Base-by-base conservation (phyloP, 2,329 filamentous ascomycete species). In the Exophiala viscosa region DNA sequence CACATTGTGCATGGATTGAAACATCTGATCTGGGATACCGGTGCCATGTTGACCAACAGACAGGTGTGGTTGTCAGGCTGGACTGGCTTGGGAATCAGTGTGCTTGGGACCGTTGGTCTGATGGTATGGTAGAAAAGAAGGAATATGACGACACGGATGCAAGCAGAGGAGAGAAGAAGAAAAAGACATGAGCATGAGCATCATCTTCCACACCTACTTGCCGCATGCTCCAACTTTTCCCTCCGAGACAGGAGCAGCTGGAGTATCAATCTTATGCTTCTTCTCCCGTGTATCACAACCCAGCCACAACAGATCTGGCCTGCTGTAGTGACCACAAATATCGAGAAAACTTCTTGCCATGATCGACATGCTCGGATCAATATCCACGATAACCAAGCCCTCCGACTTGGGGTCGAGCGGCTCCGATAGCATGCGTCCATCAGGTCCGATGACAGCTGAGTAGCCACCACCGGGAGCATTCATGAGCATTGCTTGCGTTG, bases 1-100 rank as follows among this genome's bases (percentile, higher is more conserved):
- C 85, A 88, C 69, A 70, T 67, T 58, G 73, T 85, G 63, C 87
- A 87, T 66, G 85, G 85, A 10, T 28, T 87, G 18, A 80, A 85
- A 66, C 85, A 88, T 79, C 74, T 88, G 75, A 66, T 76, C 13
- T 88, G 85, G 85, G 85, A 88, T 74, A 70, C 79, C 35, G 83
- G 82, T 45, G 73, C 73, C 62, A 75, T 77, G 52, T 78, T 88
- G 57, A 77, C 73, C 64, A 88, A 88, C 66, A 73, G 77, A 70
- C 73, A 78, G 64, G 84, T 88, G 54, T 78, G 81, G 62, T 75
- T 74, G 70, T 84, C 81, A 1, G 85, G 85, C 13, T 88, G 84
- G 82, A 67, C 75, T 36, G 81, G 48, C 3, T 6, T 55, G 45
- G 52, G 52, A 1, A 32, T 51, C 18, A 55, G 48, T 38, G 41